Evolutionary conservation across 768 basidiomycete genomes (phyloP).

Genomic region (Gautieria morchelliformis): DNA sequence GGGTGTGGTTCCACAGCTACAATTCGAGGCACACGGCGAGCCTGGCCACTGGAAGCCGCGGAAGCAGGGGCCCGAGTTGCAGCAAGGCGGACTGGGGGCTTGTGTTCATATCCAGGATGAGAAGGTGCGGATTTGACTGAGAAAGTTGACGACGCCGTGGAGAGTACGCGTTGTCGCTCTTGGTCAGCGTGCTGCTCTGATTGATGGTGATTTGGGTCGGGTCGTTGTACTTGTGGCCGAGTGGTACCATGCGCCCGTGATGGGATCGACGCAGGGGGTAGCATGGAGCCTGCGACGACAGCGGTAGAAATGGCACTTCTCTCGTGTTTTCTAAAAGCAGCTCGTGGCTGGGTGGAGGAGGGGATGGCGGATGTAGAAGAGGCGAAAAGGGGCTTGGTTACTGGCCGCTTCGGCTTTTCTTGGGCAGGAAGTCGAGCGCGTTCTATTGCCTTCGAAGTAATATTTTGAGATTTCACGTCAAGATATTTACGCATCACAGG

Average conservation of each 20-base stretch:
- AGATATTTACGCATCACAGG: slow-evolving; percentile 73
- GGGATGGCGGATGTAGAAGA: background rate
- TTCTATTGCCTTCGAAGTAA: background rate
- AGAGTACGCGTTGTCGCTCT: slow-evolving; percentile 6
- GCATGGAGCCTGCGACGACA: background rate
- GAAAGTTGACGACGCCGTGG: slow-evolving; percentile 2
- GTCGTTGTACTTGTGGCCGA: background rate
- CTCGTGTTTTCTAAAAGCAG: background rate
- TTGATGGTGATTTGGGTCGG: background rate
- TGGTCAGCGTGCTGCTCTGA: background rate
- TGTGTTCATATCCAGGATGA: background rate
- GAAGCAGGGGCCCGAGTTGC: background rate
- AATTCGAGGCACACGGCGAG: slow-evolving; percentile 1
- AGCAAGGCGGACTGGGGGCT: slow-evolving; percentile 2
- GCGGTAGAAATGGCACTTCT: background rate
- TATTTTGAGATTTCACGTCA: slow-evolving; percentile 29
- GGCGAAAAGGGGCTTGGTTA: background rate
- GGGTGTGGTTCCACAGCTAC: slow-evolving; percentile 1
- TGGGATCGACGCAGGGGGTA: slow-evolving; percentile 1
- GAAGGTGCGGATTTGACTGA: slow-evolving; percentile 5
- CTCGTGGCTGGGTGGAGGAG: background rate
- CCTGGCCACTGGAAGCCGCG: background rate
- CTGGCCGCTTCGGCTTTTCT: background rate
- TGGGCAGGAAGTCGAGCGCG: background rate
- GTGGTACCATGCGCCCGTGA: background rate